These are phyloP conservation scores for Mycena rebaudengoi DNA, from an alignment of 768 basidiomycete genomes.

Conservation along the genomic window DNA sequence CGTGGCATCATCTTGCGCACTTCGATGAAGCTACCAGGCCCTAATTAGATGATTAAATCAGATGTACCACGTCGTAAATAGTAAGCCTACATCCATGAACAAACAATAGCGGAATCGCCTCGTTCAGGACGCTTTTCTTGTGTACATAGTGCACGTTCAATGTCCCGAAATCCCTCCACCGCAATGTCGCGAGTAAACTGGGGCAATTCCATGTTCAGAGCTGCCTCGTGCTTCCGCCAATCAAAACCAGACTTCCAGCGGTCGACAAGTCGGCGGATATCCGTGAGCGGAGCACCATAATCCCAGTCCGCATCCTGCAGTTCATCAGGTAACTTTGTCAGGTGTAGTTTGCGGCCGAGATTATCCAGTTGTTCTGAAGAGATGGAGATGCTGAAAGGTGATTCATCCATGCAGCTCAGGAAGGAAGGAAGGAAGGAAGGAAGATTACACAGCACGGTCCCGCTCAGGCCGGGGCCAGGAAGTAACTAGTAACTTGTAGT, in stretches of 20 bases:
- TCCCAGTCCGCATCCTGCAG: conserved; percentile 30
- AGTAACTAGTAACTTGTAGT: too few species aligned
- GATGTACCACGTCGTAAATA: background rate
- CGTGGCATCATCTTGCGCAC: conserved; percentile 64
- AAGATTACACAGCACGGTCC: too few species aligned
- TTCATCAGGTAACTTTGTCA: conserved; percentile 33
- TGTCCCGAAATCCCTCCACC: conserved; percentile 3
- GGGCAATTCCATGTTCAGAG: background rate
- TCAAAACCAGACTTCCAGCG: conserved; percentile 54
- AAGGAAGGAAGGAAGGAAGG: too few species aligned
- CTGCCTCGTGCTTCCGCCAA: conserved; percentile 43
- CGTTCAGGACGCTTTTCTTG: background rate
- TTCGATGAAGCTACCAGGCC: conserved; percentile 70
- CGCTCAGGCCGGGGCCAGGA: too few species aligned
- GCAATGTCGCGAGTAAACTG: conserved; percentile 3
- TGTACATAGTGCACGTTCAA: conserved; percentile 4
- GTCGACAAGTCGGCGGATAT: conserved; percentile 48
- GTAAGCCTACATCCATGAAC: background rate
- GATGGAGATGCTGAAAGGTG: background rate
- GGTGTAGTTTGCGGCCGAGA: conserved; percentile 27
- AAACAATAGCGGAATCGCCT: background rate
- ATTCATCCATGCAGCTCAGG: conserved; percentile 5
- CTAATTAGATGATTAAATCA: conserved; percentile 36
- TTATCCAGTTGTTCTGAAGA: background rate
- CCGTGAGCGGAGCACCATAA: conserved; percentile 53